Percentiles rank a stretch among this genome's conserved stretches.
phyloP scores from a whole-genome alignment of 306 rosid genomes.

The Pyrus communis region DNA sequence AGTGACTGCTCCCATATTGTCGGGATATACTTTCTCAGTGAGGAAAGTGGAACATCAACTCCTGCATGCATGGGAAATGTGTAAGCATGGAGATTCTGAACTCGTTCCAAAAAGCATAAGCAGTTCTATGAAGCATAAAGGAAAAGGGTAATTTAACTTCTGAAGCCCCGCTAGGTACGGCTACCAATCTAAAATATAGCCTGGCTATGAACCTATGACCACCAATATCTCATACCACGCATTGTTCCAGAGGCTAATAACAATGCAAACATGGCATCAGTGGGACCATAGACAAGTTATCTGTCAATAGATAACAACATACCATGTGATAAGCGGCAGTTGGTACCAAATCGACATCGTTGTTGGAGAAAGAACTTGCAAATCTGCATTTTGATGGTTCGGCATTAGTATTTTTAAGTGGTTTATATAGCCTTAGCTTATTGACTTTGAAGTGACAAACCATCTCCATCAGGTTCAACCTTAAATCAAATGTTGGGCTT shows the following conservation, averaged over 20 bases:
- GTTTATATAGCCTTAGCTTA: conserved; percentile 12
- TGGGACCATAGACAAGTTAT: conserved; percentile 6
- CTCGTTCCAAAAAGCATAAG: neutral
- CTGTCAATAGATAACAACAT: conserved; percentile 39
- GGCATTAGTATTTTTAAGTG: conserved; percentile 47
- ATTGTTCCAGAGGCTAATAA: conserved; percentile 4
- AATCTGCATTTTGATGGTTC: conserved; percentile 80
- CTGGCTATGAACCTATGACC: neutral
- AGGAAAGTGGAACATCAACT: conserved; percentile 57
- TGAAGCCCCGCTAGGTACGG: neutral
- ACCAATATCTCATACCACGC: conserved; percentile 14
- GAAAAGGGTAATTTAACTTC: neutral
- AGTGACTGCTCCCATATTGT: conserved; percentile 65
- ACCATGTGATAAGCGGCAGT: conserved; percentile 97
- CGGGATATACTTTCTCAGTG: conserved; percentile 61
- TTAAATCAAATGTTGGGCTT: neutral
- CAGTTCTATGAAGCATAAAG: neutral
- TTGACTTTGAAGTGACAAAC: neutral
- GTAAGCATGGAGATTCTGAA: conserved; percentile 5
- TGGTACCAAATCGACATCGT: conserved; percentile 85
- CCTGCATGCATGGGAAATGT: conserved; percentile 39
- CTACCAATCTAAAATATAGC: neutral
- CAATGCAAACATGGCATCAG: conserved; percentile 3
- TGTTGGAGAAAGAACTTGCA: conserved; percentile 95
- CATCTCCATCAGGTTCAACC: neutral